phyloP scores from a whole-genome alignment of 164 flowering plant genomes.

The Cinnamomum chago region DNA sequence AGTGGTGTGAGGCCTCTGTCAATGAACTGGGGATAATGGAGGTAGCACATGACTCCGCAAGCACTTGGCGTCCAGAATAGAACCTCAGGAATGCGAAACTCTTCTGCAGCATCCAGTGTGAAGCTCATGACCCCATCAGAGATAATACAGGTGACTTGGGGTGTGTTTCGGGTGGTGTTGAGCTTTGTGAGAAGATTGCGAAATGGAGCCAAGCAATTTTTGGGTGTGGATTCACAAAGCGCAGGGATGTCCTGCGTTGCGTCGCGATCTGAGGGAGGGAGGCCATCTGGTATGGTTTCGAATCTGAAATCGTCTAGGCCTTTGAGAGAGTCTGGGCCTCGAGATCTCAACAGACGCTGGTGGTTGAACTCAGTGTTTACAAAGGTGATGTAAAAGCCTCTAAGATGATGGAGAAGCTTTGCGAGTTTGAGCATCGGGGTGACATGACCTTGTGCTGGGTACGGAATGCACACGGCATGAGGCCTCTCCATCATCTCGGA shows the following conservation, averaged over 20 bases:
- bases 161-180: constrained; percentile 7
- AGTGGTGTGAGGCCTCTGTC: neutral
- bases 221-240: constrained; percentile 31
- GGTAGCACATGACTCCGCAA: neutral
- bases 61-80: neutral
- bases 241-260: constrained; percentile 41
- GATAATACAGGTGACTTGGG: neutral
- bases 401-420: constrained; percentile 44
- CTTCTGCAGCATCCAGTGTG: neutral
- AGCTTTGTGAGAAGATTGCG: constrained; percentile 26
- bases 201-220: constrained; percentile 23
- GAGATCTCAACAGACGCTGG: constrained; percentile 34
- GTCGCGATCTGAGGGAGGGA: constrained; percentile 46
- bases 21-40: constrained; percentile 3
- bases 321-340: constrained; percentile 28
- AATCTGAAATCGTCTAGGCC: constrained; percentile 38
- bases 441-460: constrained; percentile 60
- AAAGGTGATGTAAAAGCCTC: constrained; percentile 52
- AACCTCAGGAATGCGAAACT: neutral
- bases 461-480: constrained; percentile 49
- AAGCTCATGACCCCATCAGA: neutral
- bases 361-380: constrained; percentile 67
- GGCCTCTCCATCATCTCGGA: constrained; percentile 11
- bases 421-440: constrained; percentile 47
- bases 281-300: constrained; percentile 58